Base-by-base conservation (phyloP, 2,329 filamentous ascomycete species). In the Microsporum audouinii region DNA sequence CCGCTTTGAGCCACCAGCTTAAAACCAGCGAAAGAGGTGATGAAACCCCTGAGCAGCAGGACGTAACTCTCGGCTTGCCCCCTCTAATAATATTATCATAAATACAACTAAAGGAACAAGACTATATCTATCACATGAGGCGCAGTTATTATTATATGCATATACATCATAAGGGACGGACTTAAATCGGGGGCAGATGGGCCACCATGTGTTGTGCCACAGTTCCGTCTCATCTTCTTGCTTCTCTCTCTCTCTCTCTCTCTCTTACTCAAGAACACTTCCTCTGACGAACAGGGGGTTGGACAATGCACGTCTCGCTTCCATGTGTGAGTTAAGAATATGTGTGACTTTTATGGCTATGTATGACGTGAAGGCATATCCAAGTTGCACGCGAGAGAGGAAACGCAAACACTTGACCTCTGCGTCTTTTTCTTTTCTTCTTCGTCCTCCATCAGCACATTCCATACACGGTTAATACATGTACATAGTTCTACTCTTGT, bases 51-150 rank as follows among this genome's bases (percentile, higher is more conserved):
- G 31, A 55, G 49, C 33, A 34, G 49, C 27, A 34, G 31, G 29
- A 23, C 14, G 31, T 55, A 55, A 55, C 49, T 55, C 33, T 34
- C 49, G 49, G 49, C 49, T 14, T 31, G 10, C 31, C 23, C 49
- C 49, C 29, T 36, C 49, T 55, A 55, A 55, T 49, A 49, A 49
- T 34, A n/a, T 27, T 17, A 47, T 47, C 43, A 8, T 5, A 12
- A 43, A 12, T 43, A 49, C 17, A 49, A 6, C 45, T 23, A 49
- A 49, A 23, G 17, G 6, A 49, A 31, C 8, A 14, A 14, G n/a
- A 53, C 49, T 55, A 23, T 55, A 55, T 55, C 49, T 36, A 55
- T 55, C 49, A 55, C 49, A 55, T 55, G 49, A 55, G 49, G 49
- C 49, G 49, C 49, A 43, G 39, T 23, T 17, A 4, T n/a, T 41